Evolutionary conservation across 192 early-diverging fungal species (phyloP), one percentile per base, ranked within the genome.

Genomic region (Chytriomyces hyalinus): DNA sequence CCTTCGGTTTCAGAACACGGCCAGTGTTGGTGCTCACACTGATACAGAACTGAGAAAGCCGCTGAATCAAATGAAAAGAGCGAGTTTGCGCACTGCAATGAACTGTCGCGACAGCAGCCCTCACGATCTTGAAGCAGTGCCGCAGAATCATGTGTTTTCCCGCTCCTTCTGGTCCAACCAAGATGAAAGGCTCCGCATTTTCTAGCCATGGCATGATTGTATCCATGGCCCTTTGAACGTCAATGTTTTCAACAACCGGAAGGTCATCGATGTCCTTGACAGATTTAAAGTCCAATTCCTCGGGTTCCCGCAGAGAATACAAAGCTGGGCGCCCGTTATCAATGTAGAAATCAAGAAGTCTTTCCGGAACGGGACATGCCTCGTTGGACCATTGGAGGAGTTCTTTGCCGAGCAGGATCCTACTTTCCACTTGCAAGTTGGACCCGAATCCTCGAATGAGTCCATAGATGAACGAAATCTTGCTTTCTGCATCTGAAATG

Each of bases 71-170:
- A 61, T 90, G 88, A 49, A 73, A 76, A 0, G 88, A 87, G 46
- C 78, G 45, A 2, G 88, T 90, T 75, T 90, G 88, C 1, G 88
- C 82, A 68, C 87, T 90, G 76, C 88, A 90, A 72, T 89, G 84
- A 26, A 90, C 84, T 9, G 80, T 85, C 4, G 83, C 84, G 4
- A 89, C 79, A 60, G 84, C 67, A 0, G 77, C 75, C 44, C 79
- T 78, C 2, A 87, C 63, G 46, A 81, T 70, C 13, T 76, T 77
- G 66, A 89, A 89, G 75, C 88, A 89, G 45, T 85, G 78, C 28
- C 79, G 67, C n/a, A 90, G 76, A 11, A 87, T 57, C 84, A 85
- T 90, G 46, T 84, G 80, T 64, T 90, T 90, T 64, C 88, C 88
- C 0, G 82, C 77, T 6, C 88, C 88, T 65, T 88, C 87, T 20